A percentile compares a stretch with the other conserved stretches of the same genome.
Conservation (phyloP, 73 alveolate species). For the Uronychia binucleata region DNA sequence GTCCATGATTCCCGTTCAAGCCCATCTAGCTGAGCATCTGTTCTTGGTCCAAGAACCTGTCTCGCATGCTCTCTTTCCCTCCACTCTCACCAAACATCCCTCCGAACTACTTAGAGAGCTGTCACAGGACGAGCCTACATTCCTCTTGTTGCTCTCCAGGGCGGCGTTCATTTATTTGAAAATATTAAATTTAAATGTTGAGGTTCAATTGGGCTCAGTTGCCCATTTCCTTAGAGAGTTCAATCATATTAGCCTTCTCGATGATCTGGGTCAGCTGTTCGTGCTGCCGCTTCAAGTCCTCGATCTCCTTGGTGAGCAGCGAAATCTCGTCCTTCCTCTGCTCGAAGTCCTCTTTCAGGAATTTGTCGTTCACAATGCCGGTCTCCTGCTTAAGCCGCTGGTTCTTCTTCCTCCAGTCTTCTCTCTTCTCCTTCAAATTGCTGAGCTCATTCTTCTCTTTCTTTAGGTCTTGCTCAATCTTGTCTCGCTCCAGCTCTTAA, state of each 20-base stretch:
- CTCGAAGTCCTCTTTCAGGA: constrained; percentile 63
- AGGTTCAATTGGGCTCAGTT: constrained; percentile 9
- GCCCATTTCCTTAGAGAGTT: constrained; percentile 22
- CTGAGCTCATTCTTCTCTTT: constrained; percentile 82
- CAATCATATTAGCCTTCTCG: constrained; percentile 50
- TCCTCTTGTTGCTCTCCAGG: neutral
- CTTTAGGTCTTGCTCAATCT: constrained; percentile 67
- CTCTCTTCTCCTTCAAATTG: constrained; percentile 81
- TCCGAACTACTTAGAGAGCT: too few relatives aligned
- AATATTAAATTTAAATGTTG: too few relatives aligned
- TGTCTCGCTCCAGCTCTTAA: constrained; percentile 65
- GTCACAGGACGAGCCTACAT: too few relatives aligned
- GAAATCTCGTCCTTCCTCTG: constrained; percentile 53
- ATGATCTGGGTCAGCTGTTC: constrained; percentile 36
- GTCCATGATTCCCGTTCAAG: too few relatives aligned
- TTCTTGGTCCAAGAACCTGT: too few relatives aligned
- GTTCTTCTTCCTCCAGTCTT: constrained; percentile 64
- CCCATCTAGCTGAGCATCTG: too few relatives aligned
- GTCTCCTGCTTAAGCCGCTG: constrained; percentile 80
- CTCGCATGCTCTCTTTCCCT: too few relatives aligned
- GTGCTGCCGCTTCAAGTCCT: constrained; percentile 48
- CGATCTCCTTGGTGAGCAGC: constrained; percentile 42
- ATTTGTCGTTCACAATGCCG: constrained; percentile 77
- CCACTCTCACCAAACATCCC: too few relatives aligned
- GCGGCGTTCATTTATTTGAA: constrained; percentile 1